phyloP scores from a whole-genome alignment of 306 rosid genomes.

The Inga oerstediana region DNA sequence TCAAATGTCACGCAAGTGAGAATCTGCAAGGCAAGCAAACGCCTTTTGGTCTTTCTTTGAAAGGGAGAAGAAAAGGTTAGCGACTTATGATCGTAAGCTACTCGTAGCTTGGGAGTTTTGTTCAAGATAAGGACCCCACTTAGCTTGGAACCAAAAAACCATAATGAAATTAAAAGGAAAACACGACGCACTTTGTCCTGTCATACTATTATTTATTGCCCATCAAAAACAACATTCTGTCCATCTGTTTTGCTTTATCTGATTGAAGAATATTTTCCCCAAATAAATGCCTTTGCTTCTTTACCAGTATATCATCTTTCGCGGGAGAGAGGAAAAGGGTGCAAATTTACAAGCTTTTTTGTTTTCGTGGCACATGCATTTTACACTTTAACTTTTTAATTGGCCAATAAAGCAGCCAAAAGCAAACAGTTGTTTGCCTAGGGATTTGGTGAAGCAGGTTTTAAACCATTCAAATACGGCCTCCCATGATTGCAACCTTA shows the following conservation, averaged over 20 bases:
- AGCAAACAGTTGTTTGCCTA: conserved; percentile 33
- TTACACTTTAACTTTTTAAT: conserved; percentile 33
- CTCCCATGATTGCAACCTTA: conserved; percentile 19
- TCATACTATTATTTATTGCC: conserved; percentile 8
- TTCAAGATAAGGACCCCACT: conserved; percentile 18
- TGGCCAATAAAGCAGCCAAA: conserved; percentile 32
- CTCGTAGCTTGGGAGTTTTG: neutral
- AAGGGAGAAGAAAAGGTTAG: neutral
- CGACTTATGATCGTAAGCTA: neutral
- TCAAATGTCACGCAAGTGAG: neutral
- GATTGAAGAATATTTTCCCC: conserved; percentile 46
- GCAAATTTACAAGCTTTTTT: conserved; percentile 38
- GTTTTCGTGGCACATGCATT: conserved; percentile 37
- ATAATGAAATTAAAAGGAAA: conserved; percentile 26
- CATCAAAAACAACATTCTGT: conserved; percentile 40
- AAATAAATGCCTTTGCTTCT: conserved; percentile 31
- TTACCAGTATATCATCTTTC: conserved; percentile 14
- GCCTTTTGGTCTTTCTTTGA: neutral
- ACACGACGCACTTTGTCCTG: conserved; percentile 32
- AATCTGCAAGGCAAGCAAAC: conserved; percentile 24
- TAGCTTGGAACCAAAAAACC: neutral
- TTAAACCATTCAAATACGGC: conserved; percentile 14
- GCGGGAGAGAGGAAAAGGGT: neutral
- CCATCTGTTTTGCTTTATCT: conserved; percentile 32
- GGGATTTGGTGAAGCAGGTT: conserved; percentile 45